Conservation (phyloP, 2,329 filamentous ascomycete species). For the Sporothrix dimorphospora region DNA sequence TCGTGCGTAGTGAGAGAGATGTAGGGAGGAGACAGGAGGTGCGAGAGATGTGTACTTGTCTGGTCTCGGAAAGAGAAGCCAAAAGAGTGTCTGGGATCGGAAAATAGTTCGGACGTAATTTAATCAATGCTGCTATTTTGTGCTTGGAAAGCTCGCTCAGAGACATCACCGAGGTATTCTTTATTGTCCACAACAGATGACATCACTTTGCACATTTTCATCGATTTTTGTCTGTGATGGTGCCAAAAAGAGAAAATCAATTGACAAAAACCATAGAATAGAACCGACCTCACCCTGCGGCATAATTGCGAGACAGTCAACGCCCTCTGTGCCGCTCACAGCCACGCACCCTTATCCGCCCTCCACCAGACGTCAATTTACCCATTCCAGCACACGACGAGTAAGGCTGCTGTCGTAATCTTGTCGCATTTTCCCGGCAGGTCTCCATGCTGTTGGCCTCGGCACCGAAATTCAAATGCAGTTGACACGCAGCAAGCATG, state of each 20-base stretch:
- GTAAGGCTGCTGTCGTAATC: not conserved
- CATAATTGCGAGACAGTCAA: not conserved
- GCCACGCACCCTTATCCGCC: not conserved
- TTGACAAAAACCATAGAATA: too few species aligned
- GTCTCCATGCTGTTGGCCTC: not conserved
- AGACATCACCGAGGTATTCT: too few species aligned
- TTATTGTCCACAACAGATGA: too few species aligned
- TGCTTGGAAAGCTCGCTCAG: too few species aligned
- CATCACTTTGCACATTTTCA: too few species aligned
- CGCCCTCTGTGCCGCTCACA: conserved; percentile 7
- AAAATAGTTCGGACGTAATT: too few species aligned
- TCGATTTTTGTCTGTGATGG: too few species aligned
- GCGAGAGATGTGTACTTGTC: too few species aligned
- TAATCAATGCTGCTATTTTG: too few species aligned
- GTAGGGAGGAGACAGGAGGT: too few species aligned
- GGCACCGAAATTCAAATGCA: not conserved
- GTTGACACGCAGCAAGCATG: not conserved
- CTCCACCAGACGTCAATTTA: not conserved
- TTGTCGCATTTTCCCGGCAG: not conserved
- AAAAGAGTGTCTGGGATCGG: not conserved
- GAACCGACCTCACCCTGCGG: not conserved
- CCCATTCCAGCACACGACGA: not conserved
- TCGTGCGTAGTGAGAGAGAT: too few species aligned
- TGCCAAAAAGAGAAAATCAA: too few species aligned
- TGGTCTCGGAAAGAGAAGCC: not conserved